Percentiles rank a stretch among this genome's conserved stretches.
These are phyloP conservation scores for Aphanomyces astaci DNA, from an alignment of 352 stramenopile species.

Conservation along the genomic window DNA sequence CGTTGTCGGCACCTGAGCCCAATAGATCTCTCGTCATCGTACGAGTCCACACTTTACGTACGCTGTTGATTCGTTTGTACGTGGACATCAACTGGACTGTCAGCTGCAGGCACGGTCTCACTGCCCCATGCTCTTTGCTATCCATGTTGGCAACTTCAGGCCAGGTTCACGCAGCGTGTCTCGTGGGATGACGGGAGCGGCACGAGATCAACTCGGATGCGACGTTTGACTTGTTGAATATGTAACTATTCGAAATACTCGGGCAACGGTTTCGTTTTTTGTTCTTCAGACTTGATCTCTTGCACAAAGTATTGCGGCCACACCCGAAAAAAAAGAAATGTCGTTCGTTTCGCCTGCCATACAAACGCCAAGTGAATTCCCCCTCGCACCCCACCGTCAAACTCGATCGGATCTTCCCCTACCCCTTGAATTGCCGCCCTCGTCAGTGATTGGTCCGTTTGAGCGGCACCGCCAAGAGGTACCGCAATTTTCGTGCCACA, in stretches of 20 bases:
- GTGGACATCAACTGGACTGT: conserved; percentile 92
- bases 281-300: conserved; percentile 4
- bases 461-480: conserved; percentile 4
- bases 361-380: conserved; percentile 16
- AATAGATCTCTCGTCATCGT: no score
- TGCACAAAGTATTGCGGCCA: not conserved
- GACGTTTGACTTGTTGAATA: conserved; percentile 22
- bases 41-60: conserved; percentile 27
- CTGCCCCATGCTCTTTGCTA: conserved; percentile 1
- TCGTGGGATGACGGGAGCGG: not conserved
- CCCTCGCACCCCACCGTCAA: not conserved
- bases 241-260: conserved; percentile 20
- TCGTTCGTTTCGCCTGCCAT: not conserved
- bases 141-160: not conserved
- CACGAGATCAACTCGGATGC: conserved; percentile 11
- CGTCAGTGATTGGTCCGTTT: not conserved
- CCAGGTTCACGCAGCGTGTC: not conserved
- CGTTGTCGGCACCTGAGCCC: not conserved
- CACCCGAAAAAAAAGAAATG: not conserved
- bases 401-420: not conserved
- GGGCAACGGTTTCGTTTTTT: conserved; percentile 7
- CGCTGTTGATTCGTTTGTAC: conserved; percentile 95
- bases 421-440: conserved; percentile 11
- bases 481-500: not conserved
- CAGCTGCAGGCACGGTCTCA: conserved; percentile 52